Evolutionary conservation across 2,329 filamentous ascomycete species (phyloP).

Genomic region (Nemania sp.): DNA sequence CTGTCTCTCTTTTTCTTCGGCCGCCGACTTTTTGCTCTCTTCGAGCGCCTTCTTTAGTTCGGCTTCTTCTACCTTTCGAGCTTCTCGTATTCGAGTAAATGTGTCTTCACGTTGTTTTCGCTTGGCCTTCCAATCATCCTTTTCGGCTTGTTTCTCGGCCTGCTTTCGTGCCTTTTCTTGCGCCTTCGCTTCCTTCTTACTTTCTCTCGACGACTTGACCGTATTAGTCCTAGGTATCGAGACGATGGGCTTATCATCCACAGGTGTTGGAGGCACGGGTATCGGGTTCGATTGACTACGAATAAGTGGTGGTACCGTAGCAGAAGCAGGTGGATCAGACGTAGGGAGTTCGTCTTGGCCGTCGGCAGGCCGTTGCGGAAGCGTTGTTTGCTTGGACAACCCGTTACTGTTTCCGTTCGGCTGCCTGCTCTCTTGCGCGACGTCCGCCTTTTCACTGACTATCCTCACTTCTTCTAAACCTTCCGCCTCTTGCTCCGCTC

Average conservation of each 20-base stretch:
- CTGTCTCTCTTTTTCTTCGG: constrained; percentile 59
- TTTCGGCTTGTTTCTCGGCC: constrained; percentile 52
- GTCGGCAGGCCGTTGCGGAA: constrained; percentile 49
- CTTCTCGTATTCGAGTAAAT: constrained; percentile 41
- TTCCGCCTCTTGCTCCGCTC: constrained; percentile 82
- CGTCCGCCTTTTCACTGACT: constrained; percentile 59
- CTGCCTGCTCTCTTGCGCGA: constrained; percentile 54
- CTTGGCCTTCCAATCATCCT: constrained; percentile 49
- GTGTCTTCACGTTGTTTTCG: constrained; percentile 49
- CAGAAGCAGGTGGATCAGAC: constrained; percentile 68
- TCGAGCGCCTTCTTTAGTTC: constrained; percentile 63
- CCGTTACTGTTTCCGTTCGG: constrained; percentile 47
- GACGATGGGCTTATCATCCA: constrained; percentile 28
- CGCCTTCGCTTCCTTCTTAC: constrained; percentile 65
- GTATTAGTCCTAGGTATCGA: constrained; percentile 33
- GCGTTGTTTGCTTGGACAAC: constrained; percentile 55
- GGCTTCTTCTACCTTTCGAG: constrained; percentile 52
- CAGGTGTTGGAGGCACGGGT: constrained; percentile 38
- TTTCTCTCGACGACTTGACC: constrained; percentile 55
- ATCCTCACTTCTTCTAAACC: constrained; percentile 65
- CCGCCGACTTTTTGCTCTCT: constrained; percentile 57
- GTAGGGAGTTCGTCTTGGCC: constrained; percentile 58
- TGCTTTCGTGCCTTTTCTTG: constrained; percentile 45
- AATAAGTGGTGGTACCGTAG: constrained; percentile 58
- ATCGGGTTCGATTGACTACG: constrained; percentile 33